Evolutionary conservation across 2,329 filamentous ascomycete species (phyloP).

Genomic region (Exophiala sp.): DNA sequence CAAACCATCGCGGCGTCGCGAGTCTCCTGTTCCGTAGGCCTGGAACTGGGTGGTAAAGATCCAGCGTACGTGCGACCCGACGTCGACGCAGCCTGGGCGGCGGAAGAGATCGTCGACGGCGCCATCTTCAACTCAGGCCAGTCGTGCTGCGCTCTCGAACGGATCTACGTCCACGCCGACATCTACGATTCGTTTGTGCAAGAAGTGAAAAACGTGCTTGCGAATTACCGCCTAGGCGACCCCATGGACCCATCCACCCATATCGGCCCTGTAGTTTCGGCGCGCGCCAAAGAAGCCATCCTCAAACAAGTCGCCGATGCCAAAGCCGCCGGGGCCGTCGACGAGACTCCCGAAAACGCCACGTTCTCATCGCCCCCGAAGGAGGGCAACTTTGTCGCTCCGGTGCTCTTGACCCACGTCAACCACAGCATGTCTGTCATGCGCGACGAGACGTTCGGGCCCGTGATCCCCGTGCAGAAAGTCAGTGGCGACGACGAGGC

Average conservation of each 20-base stretch:
- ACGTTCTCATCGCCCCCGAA: constrained; percentile 64
- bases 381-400: constrained; percentile 81
- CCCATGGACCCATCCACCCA: constrained; percentile 73
- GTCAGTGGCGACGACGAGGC: constrained; percentile 77
- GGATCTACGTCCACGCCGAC: constrained; percentile 81
- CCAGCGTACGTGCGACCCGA: constrained; percentile 82
- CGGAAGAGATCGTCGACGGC: constrained; percentile 90
- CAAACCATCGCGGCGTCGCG: constrained; percentile 79
- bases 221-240: constrained; percentile 80
- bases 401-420: constrained; percentile 72
- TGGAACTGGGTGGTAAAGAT: constrained; percentile 93
- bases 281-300: constrained; percentile 68
- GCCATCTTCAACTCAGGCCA: constrained; percentile 98
- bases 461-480: constrained; percentile 83
- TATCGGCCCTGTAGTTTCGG: constrained; percentile 82
- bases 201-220: constrained; percentile 71
- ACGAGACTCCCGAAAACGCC: constrained; percentile 75
- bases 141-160: constrained; percentile 88
- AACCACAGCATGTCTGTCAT: constrained; percentile 81
- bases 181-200: constrained; percentile 78
- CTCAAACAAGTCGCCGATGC: constrained; percentile 76
- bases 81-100: constrained; percentile 83
- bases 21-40: constrained; percentile 56
- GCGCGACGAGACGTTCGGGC: constrained; percentile 92
- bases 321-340: constrained; percentile 71